phyloP scores from a whole-genome alignment of 139 green algal species.

The Diplosphaera chodatii region DNA sequence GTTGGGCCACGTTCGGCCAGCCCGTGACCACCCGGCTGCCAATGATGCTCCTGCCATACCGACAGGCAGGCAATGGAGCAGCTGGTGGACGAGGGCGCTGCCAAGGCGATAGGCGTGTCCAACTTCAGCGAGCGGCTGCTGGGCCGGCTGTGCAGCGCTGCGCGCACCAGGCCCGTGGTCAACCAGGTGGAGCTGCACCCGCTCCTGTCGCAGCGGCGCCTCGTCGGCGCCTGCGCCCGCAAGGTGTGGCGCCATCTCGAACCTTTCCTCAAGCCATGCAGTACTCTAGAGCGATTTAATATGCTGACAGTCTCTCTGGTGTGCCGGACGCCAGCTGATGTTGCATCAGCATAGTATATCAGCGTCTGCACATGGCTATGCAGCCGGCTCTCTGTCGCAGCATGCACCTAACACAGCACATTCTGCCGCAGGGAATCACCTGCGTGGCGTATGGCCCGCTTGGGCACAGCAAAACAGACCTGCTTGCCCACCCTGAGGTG shows the following conservation, averaged over 20 bases:
- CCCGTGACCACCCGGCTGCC: too few relatives aligned
- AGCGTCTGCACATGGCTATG: background rate
- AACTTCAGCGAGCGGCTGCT: constrained; percentile 54
- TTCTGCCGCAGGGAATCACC: constrained; percentile 59
- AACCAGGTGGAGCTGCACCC: constrained; percentile 85
- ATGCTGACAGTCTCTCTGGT: too few relatives aligned
- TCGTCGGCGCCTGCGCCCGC: constrained; percentile 60
- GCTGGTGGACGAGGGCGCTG: constrained; percentile 49
- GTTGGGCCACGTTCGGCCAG: too few relatives aligned
- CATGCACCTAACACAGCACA: too few relatives aligned
- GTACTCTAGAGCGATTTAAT: too few relatives aligned
- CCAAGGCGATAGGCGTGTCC: constrained; percentile 43
- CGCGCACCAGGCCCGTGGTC: constrained; percentile 54
- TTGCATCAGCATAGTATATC: too few relatives aligned
- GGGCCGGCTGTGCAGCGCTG: constrained; percentile 53
- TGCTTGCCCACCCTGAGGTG: constrained; percentile 37
- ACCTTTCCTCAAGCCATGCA: too few relatives aligned
- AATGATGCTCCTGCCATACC: too few relatives aligned
- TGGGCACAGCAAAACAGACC: constrained; percentile 25
- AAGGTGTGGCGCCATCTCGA: constrained; percentile 38
- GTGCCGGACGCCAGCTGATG: too few relatives aligned
- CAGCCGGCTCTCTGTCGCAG: background rate
- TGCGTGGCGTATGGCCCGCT: constrained; percentile 65
- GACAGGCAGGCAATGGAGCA: constrained; percentile 54
- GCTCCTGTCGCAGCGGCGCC: constrained; percentile 60